phyloP scores from a whole-genome alignment of 73 alveolate species.

The Tetrahymena elliotti region DNA sequence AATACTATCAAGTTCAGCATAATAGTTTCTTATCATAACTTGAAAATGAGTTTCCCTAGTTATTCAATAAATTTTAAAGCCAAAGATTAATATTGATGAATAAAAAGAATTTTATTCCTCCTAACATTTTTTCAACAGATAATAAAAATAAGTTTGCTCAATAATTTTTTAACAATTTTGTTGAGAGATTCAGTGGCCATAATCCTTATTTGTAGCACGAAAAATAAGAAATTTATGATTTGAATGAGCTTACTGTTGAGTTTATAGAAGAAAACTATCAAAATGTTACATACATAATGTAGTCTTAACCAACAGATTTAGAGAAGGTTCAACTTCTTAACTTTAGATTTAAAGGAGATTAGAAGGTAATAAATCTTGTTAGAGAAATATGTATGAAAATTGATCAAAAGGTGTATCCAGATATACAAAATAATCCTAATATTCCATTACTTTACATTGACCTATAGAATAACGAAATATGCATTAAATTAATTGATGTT shows the following conservation, averaged over 20 bases:
- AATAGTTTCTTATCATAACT: not conserved
- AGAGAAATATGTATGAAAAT: not conserved
- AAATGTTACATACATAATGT: not conserved
- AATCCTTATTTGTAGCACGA: not conserved
- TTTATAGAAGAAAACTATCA: not conserved
- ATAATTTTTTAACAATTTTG: not conserved
- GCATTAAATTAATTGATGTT: not conserved
- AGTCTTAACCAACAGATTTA: not conserved
- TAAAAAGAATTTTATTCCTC: not conserved
- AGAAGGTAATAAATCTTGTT: not conserved
- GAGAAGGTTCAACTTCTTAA: not conserved
- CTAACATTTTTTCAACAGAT: not conserved
- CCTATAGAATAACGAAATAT: not conserved
- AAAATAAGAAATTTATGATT: not conserved
- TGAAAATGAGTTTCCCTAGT: not conserved
- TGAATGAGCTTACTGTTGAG: not conserved
- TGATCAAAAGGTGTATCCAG: not conserved
- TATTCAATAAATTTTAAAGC: not conserved
- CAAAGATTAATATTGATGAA: not conserved
- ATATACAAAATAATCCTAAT: not conserved
- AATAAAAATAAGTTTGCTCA: not conserved
- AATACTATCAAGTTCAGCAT: not conserved
- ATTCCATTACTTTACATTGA: not conserved
- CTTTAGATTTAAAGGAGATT: not conserved
- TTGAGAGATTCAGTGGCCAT: not conserved